Base-by-base conservation (phyloP, 2,329 filamentous ascomycete species). In the Pezizomycotina sp. region DNA sequence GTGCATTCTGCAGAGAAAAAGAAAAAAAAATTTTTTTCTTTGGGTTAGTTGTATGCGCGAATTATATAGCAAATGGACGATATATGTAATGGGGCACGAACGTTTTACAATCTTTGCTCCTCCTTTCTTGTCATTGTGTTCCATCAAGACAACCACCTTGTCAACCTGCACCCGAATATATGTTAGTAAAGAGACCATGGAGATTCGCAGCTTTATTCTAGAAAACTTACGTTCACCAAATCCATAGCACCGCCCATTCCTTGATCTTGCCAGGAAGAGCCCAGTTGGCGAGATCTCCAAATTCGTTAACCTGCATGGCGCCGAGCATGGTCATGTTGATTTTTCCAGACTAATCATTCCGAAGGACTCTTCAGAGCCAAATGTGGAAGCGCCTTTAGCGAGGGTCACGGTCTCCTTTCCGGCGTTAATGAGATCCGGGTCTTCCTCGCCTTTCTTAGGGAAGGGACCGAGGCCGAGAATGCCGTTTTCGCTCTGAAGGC, bases 221-320 rank as follows among this genome's bases (percentile, higher is more conserved):
- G n/a, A n/a, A n/a, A n/a, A n/a, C n/a, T n/a, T n/a, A n/a, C n/a
- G n/a, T n/a, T n/a, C 7, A 79, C 72, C 5, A 79, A 59, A 53
- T 79, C 74, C 74, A 79, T 79, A 12, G 74, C 74, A 18, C 74
- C 74, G 43, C 81, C 81, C 74, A 91, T 89, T 12, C 81, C 64
- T 89, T 89, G 59, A 83, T 71, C 58, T 86, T 89, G 15, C 81
- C 81, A 0, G 81, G 81, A 45, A 91, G 77, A 76, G 89, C 89
- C 64, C 81, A 91, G 59, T 89, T 89, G 28, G 81, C 81, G 34
- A 91, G 59, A 53, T 91, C 81, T 16, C 81, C 81, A 2, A 68
- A 64, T 0, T 78, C 78, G 47, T 71, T 76, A 14, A 89, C 80
- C 60, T 91, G 78, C 47, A 86, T 70, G 2, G 80, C 76, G 3